A percentile compares a stretch with the other conserved stretches of the same genome.
Evolutionary conservation across 305 asterid species (phyloP).

Genomic region (Solanum hybrid): DNA sequence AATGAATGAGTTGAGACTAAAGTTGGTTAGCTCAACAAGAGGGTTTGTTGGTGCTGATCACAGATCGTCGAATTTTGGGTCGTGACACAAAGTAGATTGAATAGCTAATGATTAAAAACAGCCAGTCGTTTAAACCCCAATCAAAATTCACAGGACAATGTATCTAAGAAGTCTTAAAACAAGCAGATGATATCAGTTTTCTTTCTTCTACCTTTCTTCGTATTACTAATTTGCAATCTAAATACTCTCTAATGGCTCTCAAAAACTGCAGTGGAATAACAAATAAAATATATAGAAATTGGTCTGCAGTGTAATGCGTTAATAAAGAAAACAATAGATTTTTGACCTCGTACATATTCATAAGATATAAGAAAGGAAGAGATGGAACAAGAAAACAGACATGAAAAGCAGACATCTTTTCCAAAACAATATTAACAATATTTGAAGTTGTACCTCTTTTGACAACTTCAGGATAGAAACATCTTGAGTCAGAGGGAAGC

Average conservation of each 20-base stretch:
- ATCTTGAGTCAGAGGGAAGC: constrained; percentile 65
- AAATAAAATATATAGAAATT: not conserved
- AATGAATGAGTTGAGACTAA: not conserved
- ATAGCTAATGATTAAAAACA: not conserved
- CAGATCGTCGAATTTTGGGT: not conserved
- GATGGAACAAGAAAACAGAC: not conserved
- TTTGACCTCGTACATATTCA: not conserved
- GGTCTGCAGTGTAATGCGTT: not conserved
- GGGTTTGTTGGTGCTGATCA: not conserved
- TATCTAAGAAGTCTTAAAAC: not conserved
- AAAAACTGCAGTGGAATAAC: not conserved
- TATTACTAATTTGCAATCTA: not conserved
- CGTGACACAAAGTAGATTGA: not conserved
- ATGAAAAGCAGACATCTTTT: not conserved
- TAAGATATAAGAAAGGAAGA: not conserved
- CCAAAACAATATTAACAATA: constrained; percentile 7
- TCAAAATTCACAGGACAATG: not conserved
- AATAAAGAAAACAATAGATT: not conserved
- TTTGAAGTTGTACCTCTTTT: constrained; percentile 42
- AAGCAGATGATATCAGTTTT: not conserved
- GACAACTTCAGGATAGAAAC: constrained; percentile 33
- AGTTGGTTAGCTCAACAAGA: not conserved
- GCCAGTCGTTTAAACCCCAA: not conserved
- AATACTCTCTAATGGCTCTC: not conserved
- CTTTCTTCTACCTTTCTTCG: not conserved